Base-by-base conservation (phyloP, 2,329 filamentous ascomycete genomes). In the Neopestalotiopsis sp. region DNA sequence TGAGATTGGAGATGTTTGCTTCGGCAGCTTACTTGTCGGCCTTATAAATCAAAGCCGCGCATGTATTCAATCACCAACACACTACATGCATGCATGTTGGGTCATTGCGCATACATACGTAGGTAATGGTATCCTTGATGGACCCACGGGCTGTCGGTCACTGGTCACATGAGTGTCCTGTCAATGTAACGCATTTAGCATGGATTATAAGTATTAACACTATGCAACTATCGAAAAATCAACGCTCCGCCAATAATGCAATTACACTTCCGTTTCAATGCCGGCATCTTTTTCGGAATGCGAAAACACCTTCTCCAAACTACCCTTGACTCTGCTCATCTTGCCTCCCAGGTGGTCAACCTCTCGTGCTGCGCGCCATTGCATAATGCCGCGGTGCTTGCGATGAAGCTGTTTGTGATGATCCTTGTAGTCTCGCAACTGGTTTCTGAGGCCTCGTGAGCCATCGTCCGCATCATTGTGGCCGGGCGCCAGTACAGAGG, bases 311-410 rank as follows among this genome's bases (percentile, higher is more conserved):
- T 85, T 80, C 70, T 85, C 84, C 1, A 89, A 84, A 67, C 89
- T 88, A 53, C 89, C 87, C 74, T 89, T 88, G 69, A 91, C 84
- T 78, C 86, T 87, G 42, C 81, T 82, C 10, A 85, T 71, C 74
- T 90, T 87, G 82, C 79, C 67, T 79, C 89, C 76, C 83, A 83
- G 24, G 84, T 86, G 80, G 73, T 86, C 83, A 70, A 82, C 79
- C 86, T 74, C 86, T 78, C 83, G 81, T n/a, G 82, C 81, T 14
- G 81, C 82, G n/a, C 84, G 81, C 89, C 91, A 94, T 80, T 94
- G 92, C 92, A 94, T 94, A 56, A 92, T 76, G 0, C 92, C 92
- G 28, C 90, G 81, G 74, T 94, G 90, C 75, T 88, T 86, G 63
- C 90, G 82, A 77, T 93, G 90, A 71, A 92, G 79, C 70, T 87